Conservation (phyloP, 805 yeast species). For the Ogataea pilisensis region DNA sequence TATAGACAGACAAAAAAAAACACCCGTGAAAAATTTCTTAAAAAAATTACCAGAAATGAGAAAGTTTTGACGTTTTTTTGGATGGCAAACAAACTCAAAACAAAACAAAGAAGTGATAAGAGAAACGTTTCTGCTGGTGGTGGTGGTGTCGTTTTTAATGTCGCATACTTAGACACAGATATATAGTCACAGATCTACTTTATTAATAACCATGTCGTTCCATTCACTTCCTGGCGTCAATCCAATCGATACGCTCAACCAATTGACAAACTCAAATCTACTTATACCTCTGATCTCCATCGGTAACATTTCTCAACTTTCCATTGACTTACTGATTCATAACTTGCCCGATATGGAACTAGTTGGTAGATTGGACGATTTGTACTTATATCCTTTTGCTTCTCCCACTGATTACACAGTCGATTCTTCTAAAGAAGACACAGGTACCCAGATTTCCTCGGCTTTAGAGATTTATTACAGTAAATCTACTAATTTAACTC, state of each 20-base stretch:
- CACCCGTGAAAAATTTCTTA: no score
- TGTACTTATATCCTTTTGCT: slow-evolving; percentile 71
- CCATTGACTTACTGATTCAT: slow-evolving; percentile 69
- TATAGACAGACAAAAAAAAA: no score
- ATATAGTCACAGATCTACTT: background rate
- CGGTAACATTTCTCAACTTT: slow-evolving; percentile 86
- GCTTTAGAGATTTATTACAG: slow-evolving; percentile 63
- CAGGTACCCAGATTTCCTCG: slow-evolving; percentile 37
- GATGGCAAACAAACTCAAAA: no score
- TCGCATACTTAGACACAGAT: background rate
- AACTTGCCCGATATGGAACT: slow-evolving; percentile 46
- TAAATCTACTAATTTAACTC: slow-evolving; percentile 37
- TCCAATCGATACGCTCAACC: slow-evolving; percentile 20
- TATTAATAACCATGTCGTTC: slow-evolving; percentile 22
- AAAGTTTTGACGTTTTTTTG: no score
- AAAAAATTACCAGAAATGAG: no score
- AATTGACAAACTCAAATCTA: slow-evolving; percentile 37
- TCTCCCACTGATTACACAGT: slow-evolving; percentile 63
- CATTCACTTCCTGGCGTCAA: slow-evolving; percentile 18
- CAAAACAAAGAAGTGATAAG: no score
- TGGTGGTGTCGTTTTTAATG: no score
- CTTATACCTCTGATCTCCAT: slow-evolving; percentile 77
- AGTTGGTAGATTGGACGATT: slow-evolving; percentile 54
- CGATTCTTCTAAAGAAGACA: no score
- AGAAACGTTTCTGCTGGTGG: no score